Conservation (phyloP, 1,284 basidiomycete species). For the Microbotryomycetes sp. region DNA sequence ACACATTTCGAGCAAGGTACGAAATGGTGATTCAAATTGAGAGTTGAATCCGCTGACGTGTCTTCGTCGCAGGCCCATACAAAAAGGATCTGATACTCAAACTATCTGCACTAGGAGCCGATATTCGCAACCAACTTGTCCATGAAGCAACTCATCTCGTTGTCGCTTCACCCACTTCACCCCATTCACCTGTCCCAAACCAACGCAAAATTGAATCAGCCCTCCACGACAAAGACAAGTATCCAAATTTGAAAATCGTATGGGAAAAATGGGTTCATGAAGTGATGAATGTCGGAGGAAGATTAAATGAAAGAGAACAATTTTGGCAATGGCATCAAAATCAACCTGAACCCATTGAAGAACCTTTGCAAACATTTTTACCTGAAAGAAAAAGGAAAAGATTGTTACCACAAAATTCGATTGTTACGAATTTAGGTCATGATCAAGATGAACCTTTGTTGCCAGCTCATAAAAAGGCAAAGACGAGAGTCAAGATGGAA, state of each 20-base stretch:
- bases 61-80: conserved; percentile 17
- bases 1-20: conserved; percentile 43
- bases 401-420: neutral
- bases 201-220: neutral
- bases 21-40: neutral
- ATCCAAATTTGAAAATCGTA: conserved; percentile 6
- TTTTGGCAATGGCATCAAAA: conserved; percentile 7
- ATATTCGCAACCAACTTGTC: conserved; percentile 20
- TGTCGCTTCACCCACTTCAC: conserved; percentile 34
- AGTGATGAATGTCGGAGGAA: conserved; percentile 17
- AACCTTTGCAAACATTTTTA: neutral
- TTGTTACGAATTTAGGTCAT: neutral
- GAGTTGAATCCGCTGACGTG: neutral
- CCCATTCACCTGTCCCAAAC: conserved; percentile 13
- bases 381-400: neutral
- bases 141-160: conserved; percentile 26
- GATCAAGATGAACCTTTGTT: neutral
- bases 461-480: neutral
- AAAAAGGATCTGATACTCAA: neutral
- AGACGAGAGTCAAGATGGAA: neutral
- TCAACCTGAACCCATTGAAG: conserved; percentile 3
- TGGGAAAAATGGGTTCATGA: conserved; percentile 32
- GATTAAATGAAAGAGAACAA: neutral
- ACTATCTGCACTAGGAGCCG: conserved; percentile 21
- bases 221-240: neutral